Base-by-base conservation (phyloP, 306 rosid species). In the Corylus avellana region DNA sequence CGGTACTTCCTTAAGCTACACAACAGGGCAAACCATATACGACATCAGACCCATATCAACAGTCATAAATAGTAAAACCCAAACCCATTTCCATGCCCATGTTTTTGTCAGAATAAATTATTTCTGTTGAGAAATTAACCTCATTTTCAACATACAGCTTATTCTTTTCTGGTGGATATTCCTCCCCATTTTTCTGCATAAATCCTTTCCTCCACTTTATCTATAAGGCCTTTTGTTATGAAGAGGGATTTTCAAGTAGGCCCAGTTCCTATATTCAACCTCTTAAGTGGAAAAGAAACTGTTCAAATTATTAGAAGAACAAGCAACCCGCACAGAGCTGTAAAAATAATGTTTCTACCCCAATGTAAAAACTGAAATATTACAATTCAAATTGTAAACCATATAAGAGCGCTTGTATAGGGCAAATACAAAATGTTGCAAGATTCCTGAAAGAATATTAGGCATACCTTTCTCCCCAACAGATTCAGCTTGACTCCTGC, bases 401-500 rank as follows among this genome's bases (percentile, higher is more conserved):
- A 10, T 42, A 68, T 16, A 13, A 29, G 76, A 47, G 64, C 20
- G 20, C 37, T 49, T 35, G 8, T 48, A 68, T 27, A 25, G 62
- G 42, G 48, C 6, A 75, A 32, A 71, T n/a, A 51, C 18, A 62
- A 71, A 69, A 63, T 51, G 9, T 27, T 49, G 20, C 29, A 44
- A 71, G 42, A 55, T 22, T 58, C 66, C n/a, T 9, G 42, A 49
- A 58, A 64, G 63, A 79, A 73, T 20, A 46, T 80, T 57, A 47
- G 3, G 66, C 71, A 20, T 81, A 92, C 97, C 97, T 79, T 85
- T 81, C 70, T 72, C 84, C 75, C 81, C 83, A 44, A 27, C 47
- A 74, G 70, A 76, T 71, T 77, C 93, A 62, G 75, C 79, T 78
- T 76, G 79, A 79, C 78, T 79, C 74, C 73, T 79, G 46, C 80